Base-by-base conservation (phyloP, 2,329 filamentous ascomycete species). In the Aphanocladium album region DNA sequence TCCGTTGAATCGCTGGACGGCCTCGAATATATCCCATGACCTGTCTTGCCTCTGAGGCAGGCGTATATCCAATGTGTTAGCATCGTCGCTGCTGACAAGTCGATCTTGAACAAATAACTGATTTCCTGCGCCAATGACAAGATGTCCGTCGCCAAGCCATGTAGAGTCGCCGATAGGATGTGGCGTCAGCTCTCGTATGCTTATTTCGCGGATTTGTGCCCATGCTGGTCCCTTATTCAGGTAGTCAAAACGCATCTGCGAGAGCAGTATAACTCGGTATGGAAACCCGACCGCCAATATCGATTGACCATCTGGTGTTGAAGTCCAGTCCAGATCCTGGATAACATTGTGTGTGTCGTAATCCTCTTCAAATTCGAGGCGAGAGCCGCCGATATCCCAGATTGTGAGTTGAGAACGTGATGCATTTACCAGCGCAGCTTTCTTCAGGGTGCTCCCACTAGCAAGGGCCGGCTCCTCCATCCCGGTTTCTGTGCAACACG, bases 151-250 rank as follows among this genome's bases (percentile, higher is more conserved):
- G 30, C 87, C 86, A 14, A 97, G 78, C 95, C 95, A 99, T 17
- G 91, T 91, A 1, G 92, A 96, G 71, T 97, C 93, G 2, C 92
- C 93, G 55, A 97, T 96, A 0, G 91, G 90, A 72, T 96, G 91
- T 30, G 92, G 90, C 14, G 92, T 96, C 41, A 92, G 79, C 62
- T 93, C 88, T 63, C 89, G 83, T 62, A 92, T 93, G 67, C 83
- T 86, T 60, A 97, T 90, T 70, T 96, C 89, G 50, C 90, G 83
- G 62, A 97, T 89, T 25, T 89, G 82, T 1, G 90, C 89, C 93
- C 93, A 97, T 0, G 92, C 91, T n/a, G 91, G 90, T 1, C 89
- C 89, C 63, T 90, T 88, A 68, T 93, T 91, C 19, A 96, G 80
- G 70, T 96, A 96, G 73, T 96, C 91, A 69, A 95, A 97, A 14